These are phyloP conservation scores for Fusarium udum DNA, from an alignment of 2,329 filamentous ascomycete species.

Conservation along the genomic window DNA sequence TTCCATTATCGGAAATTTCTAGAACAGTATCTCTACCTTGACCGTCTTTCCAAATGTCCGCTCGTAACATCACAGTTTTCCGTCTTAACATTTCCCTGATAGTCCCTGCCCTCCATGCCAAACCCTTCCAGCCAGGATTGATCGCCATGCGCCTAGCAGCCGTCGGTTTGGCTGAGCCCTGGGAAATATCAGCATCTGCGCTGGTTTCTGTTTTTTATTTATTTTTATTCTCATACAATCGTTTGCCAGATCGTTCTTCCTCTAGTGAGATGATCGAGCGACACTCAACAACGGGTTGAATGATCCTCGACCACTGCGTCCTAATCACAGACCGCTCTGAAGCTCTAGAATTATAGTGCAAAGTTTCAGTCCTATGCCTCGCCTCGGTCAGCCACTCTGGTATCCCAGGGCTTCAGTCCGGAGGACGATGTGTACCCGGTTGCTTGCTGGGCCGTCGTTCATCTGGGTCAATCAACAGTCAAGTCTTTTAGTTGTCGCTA, in stretches of 20 bases:
- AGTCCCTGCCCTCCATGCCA: not conserved
- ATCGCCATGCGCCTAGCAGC: not conserved
- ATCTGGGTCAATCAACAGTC: too few relatives aligned
- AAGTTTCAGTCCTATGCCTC: too few relatives aligned
- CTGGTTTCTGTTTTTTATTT: not conserved
- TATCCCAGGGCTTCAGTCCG: too few relatives aligned
- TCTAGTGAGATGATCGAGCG: not conserved
- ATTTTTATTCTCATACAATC: not conserved
- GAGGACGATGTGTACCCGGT: too few relatives aligned
- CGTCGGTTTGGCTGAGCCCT: not conserved
- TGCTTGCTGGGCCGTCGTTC: too few relatives aligned
- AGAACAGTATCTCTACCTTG: too few relatives aligned
- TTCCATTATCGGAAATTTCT: too few relatives aligned
- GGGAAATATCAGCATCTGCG: not conserved
- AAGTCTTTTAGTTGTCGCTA: too few relatives aligned
- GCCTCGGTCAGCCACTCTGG: too few relatives aligned
- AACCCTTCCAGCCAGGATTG: not conserved
- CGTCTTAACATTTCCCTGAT: not conserved
- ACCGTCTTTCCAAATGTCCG: not conserved
- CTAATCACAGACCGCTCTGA: not conserved
- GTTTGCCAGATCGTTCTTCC: rapidly evolving
- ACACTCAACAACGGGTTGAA: too few relatives aligned
- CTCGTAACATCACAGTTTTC: not conserved
- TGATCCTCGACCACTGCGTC: too few relatives aligned
- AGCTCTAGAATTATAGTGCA: too few relatives aligned